phyloP scores from a whole-genome alignment of 2,329 filamentous ascomycete species.

The Aspergillus arachidicola region DNA sequence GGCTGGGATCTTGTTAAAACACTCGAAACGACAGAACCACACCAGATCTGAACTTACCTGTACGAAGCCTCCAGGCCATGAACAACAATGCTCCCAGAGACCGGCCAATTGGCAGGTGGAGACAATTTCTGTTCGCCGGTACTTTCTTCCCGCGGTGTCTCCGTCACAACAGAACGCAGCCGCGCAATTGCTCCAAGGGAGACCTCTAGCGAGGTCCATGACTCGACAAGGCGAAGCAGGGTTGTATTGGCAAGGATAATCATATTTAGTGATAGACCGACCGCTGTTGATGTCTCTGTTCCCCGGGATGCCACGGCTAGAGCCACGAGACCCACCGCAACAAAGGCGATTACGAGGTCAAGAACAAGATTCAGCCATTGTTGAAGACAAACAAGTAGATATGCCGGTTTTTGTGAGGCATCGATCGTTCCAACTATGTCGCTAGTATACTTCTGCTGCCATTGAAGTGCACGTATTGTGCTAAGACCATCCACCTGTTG shows the following conservation, averaged over 20 bases:
- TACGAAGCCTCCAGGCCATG: background rate
- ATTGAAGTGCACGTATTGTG: slow-evolving; percentile 21
- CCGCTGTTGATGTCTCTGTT: slow-evolving; percentile 40
- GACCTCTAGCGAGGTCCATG: slow-evolving; percentile 58
- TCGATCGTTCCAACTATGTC: slow-evolving; percentile 10
- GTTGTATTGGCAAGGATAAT: slow-evolving; percentile 50
- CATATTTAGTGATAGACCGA: slow-evolving; percentile 51
- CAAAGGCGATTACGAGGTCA: slow-evolving; percentile 17
- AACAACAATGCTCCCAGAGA: background rate
- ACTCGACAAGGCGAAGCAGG: slow-evolving; percentile 45
- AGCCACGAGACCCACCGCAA: slow-evolving; percentile 13
- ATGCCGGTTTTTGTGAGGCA: slow-evolving; percentile 23
- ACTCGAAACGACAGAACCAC: background rate
- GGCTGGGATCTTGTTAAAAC: background rate
- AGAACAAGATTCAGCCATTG: slow-evolving; percentile 25
- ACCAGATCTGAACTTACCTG: background rate
- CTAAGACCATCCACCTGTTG: slow-evolving; percentile 10
- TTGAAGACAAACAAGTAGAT: slow-evolving; percentile 24
- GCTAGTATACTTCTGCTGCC: background rate
- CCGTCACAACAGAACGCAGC: background rate
- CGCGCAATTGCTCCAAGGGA: slow-evolving; percentile 52
- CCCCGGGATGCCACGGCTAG: slow-evolving; percentile 21
- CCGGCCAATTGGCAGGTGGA: background rate
- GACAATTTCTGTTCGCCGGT: background rate
- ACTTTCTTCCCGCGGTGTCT: background rate